These are phyloP conservation scores for Podaxis pistillaris DNA, from an alignment of 768 basidiomycete genomes.

Conservation along the genomic window DNA sequence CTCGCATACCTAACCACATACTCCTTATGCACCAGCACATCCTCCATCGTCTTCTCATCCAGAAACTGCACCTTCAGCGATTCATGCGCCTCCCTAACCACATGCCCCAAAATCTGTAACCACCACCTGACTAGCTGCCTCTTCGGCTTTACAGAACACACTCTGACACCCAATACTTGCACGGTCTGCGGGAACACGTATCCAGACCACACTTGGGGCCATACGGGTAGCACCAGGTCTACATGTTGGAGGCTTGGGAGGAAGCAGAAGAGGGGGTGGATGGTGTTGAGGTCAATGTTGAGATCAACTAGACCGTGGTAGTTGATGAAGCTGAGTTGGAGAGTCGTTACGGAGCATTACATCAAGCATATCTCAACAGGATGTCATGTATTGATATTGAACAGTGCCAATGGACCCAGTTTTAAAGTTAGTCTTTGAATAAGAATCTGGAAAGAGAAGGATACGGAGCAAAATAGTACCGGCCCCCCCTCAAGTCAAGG, in stretches of 20 bases:
- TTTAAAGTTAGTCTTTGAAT: too few relatives aligned
- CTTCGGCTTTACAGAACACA: not conserved
- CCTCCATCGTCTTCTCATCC: not conserved
- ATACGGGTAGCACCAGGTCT: not conserved
- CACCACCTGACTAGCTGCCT: not conserved
- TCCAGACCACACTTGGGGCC: not conserved
- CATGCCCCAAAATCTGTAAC: not conserved
- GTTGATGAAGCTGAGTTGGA: slow-evolving; percentile 15
- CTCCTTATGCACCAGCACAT: not conserved
- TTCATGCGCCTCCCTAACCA: not conserved
- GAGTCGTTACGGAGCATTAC: not conserved
- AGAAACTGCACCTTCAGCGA: not conserved
- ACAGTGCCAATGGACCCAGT: too few relatives aligned
- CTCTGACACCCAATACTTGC: not conserved
- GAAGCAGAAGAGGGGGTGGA: not conserved
- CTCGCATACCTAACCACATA: not conserved
- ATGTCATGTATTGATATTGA: too few relatives aligned
- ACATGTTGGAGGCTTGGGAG: slow-evolving; percentile 1
- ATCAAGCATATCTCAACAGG: too few relatives aligned
- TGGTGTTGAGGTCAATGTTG: not conserved
- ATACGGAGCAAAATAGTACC: too few relatives aligned
- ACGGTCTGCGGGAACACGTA: not conserved
- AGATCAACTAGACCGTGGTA: not conserved
- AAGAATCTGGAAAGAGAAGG: too few relatives aligned
- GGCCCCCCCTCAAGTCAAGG: too few relatives aligned